Evolutionary conservation across 1,284 basidiomycete genomes (phyloP).

Genomic region (Volvariella volvacea): DNA sequence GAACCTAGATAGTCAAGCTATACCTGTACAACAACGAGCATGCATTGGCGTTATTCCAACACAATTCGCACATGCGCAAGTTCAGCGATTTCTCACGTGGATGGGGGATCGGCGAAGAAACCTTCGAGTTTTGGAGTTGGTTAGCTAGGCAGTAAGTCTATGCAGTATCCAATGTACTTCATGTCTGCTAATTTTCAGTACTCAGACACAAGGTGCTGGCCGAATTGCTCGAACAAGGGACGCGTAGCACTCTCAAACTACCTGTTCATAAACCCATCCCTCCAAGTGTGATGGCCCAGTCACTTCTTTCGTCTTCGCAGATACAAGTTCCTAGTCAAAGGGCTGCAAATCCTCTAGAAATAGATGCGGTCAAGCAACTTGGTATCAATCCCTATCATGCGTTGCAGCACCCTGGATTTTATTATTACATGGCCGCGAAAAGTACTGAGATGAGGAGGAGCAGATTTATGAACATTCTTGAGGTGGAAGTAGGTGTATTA

Average conservation of each 20-base stretch:
- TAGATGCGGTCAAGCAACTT: constrained; percentile 45
- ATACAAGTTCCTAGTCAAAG: constrained; percentile 1
- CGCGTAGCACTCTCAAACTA: constrained; percentile 60
- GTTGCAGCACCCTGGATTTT: constrained; percentile 85
- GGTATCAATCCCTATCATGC: constrained; percentile 67
- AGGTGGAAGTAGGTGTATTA: constrained; percentile 49
- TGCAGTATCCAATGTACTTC: background rate
- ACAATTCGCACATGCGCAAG: constrained; percentile 77
- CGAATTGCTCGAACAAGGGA: constrained; percentile 81
- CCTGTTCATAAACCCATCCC: constrained; percentile 47
- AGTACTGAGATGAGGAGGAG: constrained; percentile 74
- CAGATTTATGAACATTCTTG: constrained; percentile 55
- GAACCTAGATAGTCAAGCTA: constrained; percentile 70
- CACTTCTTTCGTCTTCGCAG: constrained; percentile 18
- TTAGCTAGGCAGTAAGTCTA: constrained; percentile 79
- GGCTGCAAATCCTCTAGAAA: constrained; percentile 26
- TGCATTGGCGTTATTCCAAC: constrained; percentile 69
- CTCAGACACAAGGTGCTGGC: constrained; percentile 78
- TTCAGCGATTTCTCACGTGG: constrained; percentile 86
- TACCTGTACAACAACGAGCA: constrained; percentile 87
- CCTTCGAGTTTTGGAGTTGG: constrained; percentile 98
- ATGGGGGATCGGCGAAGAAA: constrained; percentile 97
- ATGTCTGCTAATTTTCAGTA: constrained; percentile 1
- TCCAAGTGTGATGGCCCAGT: constrained; percentile 15
- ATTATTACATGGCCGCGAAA: constrained; percentile 82